These are phyloP conservation scores for Simplicillium aogashimaense DNA, from an alignment of 2,329 filamentous ascomycete genomes.

Conservation along the genomic window DNA sequence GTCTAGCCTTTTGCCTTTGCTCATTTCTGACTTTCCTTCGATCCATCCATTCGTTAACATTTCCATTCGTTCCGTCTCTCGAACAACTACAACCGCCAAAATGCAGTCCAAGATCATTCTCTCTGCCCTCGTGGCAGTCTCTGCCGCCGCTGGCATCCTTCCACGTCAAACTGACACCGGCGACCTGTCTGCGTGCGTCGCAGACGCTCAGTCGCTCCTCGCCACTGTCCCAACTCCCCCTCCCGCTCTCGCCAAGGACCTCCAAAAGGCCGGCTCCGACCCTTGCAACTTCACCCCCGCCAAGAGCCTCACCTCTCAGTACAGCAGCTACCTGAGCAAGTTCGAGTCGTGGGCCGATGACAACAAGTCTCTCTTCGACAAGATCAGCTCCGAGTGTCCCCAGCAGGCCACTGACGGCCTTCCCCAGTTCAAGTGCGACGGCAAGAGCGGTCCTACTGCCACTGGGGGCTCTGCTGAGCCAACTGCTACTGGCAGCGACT, in stretches of 20 bases:
- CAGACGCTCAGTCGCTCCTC: constrained; percentile 13
- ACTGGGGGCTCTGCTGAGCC: neutral
- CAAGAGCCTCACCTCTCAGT: constrained; percentile 18
- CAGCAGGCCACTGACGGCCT: constrained; percentile 6
- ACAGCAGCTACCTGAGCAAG: constrained; percentile 19
- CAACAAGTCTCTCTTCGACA: constrained; percentile 16
- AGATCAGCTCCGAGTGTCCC: constrained; percentile 17
- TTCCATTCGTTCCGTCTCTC: too few relatives aligned
- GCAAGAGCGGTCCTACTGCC: neutral
- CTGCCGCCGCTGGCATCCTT: constrained; percentile 7
- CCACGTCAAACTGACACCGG: constrained; percentile 14
- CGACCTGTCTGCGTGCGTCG: constrained; percentile 12
- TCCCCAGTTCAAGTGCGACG: neutral
- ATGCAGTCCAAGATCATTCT: constrained; percentile 6
- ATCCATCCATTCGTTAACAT: too few relatives aligned
- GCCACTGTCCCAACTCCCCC: constrained; percentile 19
- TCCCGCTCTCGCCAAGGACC: constrained; percentile 16
- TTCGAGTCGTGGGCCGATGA: constrained; percentile 18
- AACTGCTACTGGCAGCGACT: neutral
- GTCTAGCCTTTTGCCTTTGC: too few relatives aligned
- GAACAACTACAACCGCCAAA: neutral
- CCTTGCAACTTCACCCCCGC: constrained; percentile 21
- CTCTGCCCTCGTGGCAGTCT: constrained; percentile 3
- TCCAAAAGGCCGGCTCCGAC: constrained; percentile 15
- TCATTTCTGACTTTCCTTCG: too few relatives aligned